Base-by-base conservation (phyloP, 371 early-diverging fungal genomes). In the Syncephalis plumigaleata region DNA sequence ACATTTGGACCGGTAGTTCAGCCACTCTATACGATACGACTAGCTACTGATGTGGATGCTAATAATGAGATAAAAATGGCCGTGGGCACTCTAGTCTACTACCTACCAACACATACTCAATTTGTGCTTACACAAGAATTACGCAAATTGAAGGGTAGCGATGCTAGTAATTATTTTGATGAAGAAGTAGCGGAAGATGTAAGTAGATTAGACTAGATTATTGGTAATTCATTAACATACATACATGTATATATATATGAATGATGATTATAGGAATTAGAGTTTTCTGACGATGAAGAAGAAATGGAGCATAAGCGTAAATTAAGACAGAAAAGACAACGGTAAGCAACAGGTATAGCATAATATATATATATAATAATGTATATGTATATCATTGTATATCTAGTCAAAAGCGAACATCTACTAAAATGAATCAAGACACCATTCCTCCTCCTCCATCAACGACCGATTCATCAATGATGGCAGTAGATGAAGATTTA, bases 121-220 rank as follows among this genome's bases (percentile, higher is more conserved):
- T 60, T 78, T 48, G 76, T 90, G 16, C 63, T 74, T 40, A 79
- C 86, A 0, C 69, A 69, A 18, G 65, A 65, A 16, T 54, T 94
- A 25, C 68, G 65, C 42, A 54, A 58, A 8, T 39, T 76, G 9
- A 91, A 87, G 56, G 90, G 89, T 23, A 73, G 79, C 0, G 97
- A 96, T 60, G 97, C 97, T 1, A 86, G 87, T 47, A 96, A 96
- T 56, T 52, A 68, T 22, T 82, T 71, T 56, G 97, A 96, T 55
- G 95, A 96, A 65, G 96, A 95, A 57, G 70, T 84, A 0, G 75
- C 53, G 21, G 85, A 77, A 3, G 70, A 73, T 21, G 77, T 66
- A 56, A 50, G 46, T 37, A 20, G 22, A 15, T 36, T n/a, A 24
- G 37, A 16, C 1, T 27, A 20, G 22, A 26, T 16, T 3, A 0